Percentiles rank a stretch among this genome's conserved stretches.
These are phyloP conservation scores for Plasmodiophora brassicae DNA, from an alignment of 208 protist genomes.

Conservation along the genomic window DNA sequence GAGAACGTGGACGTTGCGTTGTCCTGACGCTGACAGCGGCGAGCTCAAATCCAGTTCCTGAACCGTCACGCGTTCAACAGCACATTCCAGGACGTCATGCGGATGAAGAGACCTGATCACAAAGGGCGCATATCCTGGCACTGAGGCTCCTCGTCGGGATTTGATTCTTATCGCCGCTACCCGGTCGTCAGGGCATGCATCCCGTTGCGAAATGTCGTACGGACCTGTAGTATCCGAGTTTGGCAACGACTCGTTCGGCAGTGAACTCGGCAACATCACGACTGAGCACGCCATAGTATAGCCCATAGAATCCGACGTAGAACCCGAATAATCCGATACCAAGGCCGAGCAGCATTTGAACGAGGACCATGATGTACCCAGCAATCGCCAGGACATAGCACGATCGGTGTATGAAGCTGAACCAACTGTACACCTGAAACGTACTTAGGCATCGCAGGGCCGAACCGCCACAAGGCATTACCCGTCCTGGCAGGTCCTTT, in stretches of 20 bases:
- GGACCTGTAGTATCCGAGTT: constrained; percentile 44
- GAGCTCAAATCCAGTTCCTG: neutral
- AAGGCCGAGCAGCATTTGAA: neutral
- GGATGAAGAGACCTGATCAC: constrained; percentile 37
- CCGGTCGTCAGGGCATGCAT: neutral
- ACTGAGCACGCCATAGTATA: constrained; percentile 63
- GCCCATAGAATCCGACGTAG: constrained; percentile 52
- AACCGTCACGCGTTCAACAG: neutral
- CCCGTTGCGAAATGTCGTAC: neutral
- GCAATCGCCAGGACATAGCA: neutral
- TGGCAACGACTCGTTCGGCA: constrained; percentile 50
- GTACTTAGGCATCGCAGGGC: neutral
- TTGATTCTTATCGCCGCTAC: neutral
- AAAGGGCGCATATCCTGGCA: constrained; percentile 21
- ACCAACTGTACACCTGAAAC: constrained; percentile 13
- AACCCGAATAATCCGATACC: neutral
- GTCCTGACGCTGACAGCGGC: neutral
- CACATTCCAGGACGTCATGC: neutral
- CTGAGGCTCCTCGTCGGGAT: neutral
- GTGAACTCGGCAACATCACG: constrained; percentile 62
- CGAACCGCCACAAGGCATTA: too few species aligned
- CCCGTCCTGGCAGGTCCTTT: constrained; percentile 46
- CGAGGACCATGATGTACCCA: constrained; percentile 3
- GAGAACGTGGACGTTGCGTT: constrained; percentile 11
- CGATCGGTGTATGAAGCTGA: neutral